Evolutionary conservation across 495 filamentous ascomycete species (phyloP), one percentile per base, ranked within the genome.

Genomic region (Geoglossum glabrum): DNA sequence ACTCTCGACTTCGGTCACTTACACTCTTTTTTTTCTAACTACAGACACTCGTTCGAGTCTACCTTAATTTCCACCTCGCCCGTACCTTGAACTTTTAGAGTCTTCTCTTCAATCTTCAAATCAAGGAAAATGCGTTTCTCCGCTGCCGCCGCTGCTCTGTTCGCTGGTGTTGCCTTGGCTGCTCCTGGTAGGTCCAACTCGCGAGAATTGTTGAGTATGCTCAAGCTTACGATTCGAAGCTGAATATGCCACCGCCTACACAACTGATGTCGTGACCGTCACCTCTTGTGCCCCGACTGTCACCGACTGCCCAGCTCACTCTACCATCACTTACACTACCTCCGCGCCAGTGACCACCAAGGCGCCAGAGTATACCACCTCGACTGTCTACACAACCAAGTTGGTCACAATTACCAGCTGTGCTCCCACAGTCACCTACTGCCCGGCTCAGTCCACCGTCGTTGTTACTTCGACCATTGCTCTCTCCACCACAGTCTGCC

Each of bases 291-390:
- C 59, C 57, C 66, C 72, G 10, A 66, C 65, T 21, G 73, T 79
- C 59, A 70, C 74, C 69, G 61, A 76, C 71, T 79, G 76, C 76
- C 76, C 76, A 23, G 34, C 28, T 26, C 17, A 31, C 57, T 58
- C 54, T 17, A 59, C 58, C 54, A 40, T 56, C 21, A 26, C 28
- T 57, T 60, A 31, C 19, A 59, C 54, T 10, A 55, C 52, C 38
- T 28, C 54, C 6, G 4, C 13, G 6, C 26, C 54, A 5, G 33
- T 19, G 2, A 45, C 31, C 28, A 45, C 33, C 26, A 38, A n/a
- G 2, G 25, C 56, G 54, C 57, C 61, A 27, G 13, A 60, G 54
- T 13, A 49, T 11, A 59, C 47, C 11, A 68, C 66, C 25, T 61
- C 65, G 61, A 71, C 71, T 26, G 59, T 74, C 57, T 68, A 61